Evolutionary conservation across 169 alveolate species (phyloP).

Genomic region (Ichthyophthirius multifiliis): DNA sequence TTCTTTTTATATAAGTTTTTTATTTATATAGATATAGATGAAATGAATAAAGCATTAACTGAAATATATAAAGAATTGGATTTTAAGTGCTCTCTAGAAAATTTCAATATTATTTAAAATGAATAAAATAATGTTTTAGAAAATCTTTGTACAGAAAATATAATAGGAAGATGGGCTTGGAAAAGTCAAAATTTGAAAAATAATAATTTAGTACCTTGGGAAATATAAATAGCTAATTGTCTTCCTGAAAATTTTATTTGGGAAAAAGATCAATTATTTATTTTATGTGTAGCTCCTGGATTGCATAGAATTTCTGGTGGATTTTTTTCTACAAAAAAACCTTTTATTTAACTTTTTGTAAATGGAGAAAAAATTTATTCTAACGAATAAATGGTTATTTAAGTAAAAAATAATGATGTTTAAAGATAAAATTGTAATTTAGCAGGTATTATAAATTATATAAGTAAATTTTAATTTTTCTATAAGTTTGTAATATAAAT

Average conservation of each 20-base stretch:
- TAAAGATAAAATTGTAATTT: slow-evolving; percentile 48
- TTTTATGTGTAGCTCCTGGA: slow-evolving; percentile 76
- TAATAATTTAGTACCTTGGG: slow-evolving; percentile 85
- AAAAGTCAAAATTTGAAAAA: slow-evolving; percentile 68
- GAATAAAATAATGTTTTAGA: slow-evolving; percentile 71
- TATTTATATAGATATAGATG: slow-evolving; percentile 41
- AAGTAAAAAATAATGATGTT: neutral
- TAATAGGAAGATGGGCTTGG: slow-evolving; percentile 88
- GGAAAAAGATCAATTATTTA: slow-evolving; percentile 73
- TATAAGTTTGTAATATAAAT: slow-evolving; percentile 56
- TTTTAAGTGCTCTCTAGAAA: slow-evolving; percentile 44
- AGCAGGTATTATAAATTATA: neutral
- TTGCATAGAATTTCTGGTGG: slow-evolving; percentile 76
- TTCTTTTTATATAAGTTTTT: slow-evolving; percentile 34
- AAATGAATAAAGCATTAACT: slow-evolving; percentile 61
- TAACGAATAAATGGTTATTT: slow-evolving; percentile 42
- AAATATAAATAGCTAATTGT: slow-evolving; percentile 74
- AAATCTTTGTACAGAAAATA: slow-evolving; percentile 76
- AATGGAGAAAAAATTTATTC: slow-evolving; percentile 84
- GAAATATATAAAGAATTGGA: slow-evolving; percentile 69
- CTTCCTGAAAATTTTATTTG: slow-evolving; percentile 83
- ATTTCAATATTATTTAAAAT: slow-evolving; percentile 40
- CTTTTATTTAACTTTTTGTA: slow-evolving; percentile 74
- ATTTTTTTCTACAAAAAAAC: slow-evolving; percentile 79
- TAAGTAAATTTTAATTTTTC: neutral